Evolutionary conservation across 345 rosid species (phyloP), one percentile per base, ranked within the genome.

Genomic region (Melaleuca quinquenervia): DNA sequence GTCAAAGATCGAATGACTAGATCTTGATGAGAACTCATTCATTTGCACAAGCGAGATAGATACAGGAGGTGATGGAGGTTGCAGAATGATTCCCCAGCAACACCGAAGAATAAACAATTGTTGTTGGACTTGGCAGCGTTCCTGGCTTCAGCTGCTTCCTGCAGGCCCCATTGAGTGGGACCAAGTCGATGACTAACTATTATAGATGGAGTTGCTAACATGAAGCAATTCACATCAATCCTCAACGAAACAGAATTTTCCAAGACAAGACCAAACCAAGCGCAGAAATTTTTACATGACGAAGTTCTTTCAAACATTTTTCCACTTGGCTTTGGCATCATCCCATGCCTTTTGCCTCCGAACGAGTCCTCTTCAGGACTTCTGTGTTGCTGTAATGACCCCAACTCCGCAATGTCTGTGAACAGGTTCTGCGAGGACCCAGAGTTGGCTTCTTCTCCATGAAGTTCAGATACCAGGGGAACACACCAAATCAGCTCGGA

Each of bases 341-440:
- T 70, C 24, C 78, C 48, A 36, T 18, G 78, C 78, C 78, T 70
- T 70, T 70, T 70, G 48, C 78, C 48, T 70, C 48, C 7, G 24
- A 70, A 24, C 78, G 48, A 70, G 78, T 70, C 78, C 78, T 70
- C 78, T 70, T 70, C 24, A 70, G 78, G 78, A 70, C 48, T 70
- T 70, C 45, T 70, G 78, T 70, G 78, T 70, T 12, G 48, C 78
- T 4, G 48, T 70, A 20, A 70, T 12, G 48, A 36, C 24, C 78
- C 78, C 78, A 36, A 9, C 48, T 48, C 52, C 24, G 84, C 58
- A 6, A 56, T 82, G 52, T 82, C 50, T 52, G 58, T 82, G 58
- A 82, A 82, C n/a, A 56, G 84, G 36, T 82, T 82, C 84, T 82
- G 84, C 84, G 51, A 82, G 84, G 84, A 82, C 84, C 45, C 58